phyloP scores from a whole-genome alignment of 805 yeast species.

The Saccharomycopsis babjevae region DNA sequence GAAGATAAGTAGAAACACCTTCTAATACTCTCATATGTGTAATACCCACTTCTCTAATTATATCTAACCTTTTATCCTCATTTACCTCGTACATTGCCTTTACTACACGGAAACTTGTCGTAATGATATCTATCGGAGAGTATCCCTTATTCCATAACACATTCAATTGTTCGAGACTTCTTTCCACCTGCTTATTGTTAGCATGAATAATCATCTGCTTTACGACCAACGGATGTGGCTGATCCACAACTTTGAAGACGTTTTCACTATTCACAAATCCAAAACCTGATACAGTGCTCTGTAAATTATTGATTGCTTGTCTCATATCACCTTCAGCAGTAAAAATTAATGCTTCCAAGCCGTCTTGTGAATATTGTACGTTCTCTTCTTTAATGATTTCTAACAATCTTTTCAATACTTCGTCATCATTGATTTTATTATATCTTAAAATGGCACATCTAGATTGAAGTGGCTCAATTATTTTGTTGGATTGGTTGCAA shows the following conservation, averaged over 20 bases:
- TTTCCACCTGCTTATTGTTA: constrained; percentile 43
- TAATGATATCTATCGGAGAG: constrained; percentile 84
- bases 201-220: constrained; percentile 53
- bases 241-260: constrained; percentile 91
- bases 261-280: constrained; percentile 84
- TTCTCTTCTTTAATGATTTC: constrained; percentile 61
- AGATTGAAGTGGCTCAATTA: constrained; percentile 92
- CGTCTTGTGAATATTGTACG: constrained; percentile 77
- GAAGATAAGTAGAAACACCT: constrained; percentile 84
- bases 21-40: constrained; percentile 88
- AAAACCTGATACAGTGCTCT: constrained; percentile 90
- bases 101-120: constrained; percentile 81
- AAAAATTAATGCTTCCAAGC: constrained; percentile 83
- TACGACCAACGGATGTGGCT: constrained; percentile 87
- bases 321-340: constrained; percentile 99
- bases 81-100: constrained; percentile 60
- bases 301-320: constrained; percentile 91
- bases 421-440: constrained; percentile 71
- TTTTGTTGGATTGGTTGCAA: constrained; percentile 87
- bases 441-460: constrained; percentile 92
- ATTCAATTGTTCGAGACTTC: constrained; percentile 52
- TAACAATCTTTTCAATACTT: constrained; percentile 66
- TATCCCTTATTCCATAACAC: constrained; percentile 84
- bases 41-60: constrained; percentile 79
- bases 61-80: constrained; percentile 63